phyloP scores from a whole-genome alignment of 306 rosid species.

The Sechiopsis laciniata region DNA sequence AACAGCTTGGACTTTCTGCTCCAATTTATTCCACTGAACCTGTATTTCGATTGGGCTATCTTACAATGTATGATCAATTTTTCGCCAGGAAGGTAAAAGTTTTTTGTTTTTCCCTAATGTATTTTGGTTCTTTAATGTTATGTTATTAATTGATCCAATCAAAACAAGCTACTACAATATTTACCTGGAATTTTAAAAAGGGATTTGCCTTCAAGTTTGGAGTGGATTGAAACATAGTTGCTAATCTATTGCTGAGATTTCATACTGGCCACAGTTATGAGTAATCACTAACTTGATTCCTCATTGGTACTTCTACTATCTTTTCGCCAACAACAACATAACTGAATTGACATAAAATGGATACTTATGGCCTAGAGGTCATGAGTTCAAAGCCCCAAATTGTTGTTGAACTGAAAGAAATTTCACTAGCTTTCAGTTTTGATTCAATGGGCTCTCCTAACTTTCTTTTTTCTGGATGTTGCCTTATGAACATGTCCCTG shows the following conservation, averaged over 20 bases:
- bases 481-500: not conserved
- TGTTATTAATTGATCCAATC: conserved; percentile 1
- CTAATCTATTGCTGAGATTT: not conserved
- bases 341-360: no score
- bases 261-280: not conserved
- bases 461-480: conserved; percentile 7
- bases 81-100: conserved; percentile 68
- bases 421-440: not conserved
- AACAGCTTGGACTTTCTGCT: conserved; percentile 75
- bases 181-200: not conserved
- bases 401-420: no score
- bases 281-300: not conserved
- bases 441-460: not conserved
- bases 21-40: conserved; percentile 83
- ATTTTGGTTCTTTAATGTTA: not conserved
- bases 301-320: not conserved
- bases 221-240: not conserved
- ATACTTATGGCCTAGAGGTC: no score
- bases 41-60: conserved; percentile 78
- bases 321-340: no score
- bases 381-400: no score
- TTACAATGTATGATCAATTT: conserved; percentile 88
- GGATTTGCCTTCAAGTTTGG: not conserved
- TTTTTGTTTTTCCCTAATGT: not conserved
- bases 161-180: not conserved